Evolutionary conservation across 495 filamentous ascomycete species (phyloP), one percentile per base, ranked within the genome.

Genomic region (Talaromyces liani): DNA sequence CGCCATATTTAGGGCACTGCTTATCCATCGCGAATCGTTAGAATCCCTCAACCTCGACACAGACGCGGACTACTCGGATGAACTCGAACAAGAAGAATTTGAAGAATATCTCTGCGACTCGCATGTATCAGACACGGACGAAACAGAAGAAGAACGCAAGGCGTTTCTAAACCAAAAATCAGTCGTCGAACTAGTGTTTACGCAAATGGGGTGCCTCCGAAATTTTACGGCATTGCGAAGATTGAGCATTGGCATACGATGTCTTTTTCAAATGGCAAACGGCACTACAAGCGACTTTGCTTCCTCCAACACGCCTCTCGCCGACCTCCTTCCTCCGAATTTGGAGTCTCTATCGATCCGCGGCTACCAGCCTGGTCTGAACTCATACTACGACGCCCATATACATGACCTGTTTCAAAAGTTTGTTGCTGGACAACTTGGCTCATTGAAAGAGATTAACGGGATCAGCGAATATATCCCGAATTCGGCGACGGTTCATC

Each of bases 331-430:
- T 14, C 73, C 70, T 1, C 54, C 47, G 6, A 67, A 64, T 39
- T 56, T 75, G 33, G 71, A 75, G 27, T 68, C 67, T 64, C 36
- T 75, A 33, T 68, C 51, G 14, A 68, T 75, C 24, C 68, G 68
- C 6, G 71, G 69, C 12, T 74, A 72, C 25, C 36, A 69, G 25
- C 70, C 49, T 20, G 68, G 71, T 4, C 3, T 29, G 18, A 62
- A 62, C 34, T 7, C 51, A 10, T 56, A 49, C 1, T 56, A 63
- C 10, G 71, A 75, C 58, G 27, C 18, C 5, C 67, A 75, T 24
- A 49, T 75, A 5, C 55, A 68, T 59, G 54, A 61, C 2, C 56
- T 74, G 41, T 63, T 58, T 16, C n/a, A 68, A 33, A 62, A 62
- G 29, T 54, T 53, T 54, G 60, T 62, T 62, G 60, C 60, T 62